Percentiles rank a stretch among this genome's conserved stretches.
These are phyloP conservation scores for Monosporascus ibericus DNA, from an alignment of 2,329 filamentous ascomycete species.

Conservation along the genomic window DNA sequence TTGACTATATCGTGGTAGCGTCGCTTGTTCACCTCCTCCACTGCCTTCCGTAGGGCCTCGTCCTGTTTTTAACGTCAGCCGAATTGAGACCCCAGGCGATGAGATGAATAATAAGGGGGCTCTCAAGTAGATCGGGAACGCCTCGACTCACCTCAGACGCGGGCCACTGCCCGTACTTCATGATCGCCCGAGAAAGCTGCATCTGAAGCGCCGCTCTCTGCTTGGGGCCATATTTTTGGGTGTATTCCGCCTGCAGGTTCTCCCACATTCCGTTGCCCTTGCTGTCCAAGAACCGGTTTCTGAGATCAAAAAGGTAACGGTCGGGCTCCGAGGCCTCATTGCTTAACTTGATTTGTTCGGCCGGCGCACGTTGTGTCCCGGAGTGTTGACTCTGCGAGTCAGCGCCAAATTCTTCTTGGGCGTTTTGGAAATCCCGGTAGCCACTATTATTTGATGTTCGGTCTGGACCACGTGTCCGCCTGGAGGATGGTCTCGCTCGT, in stretches of 20 bases:
- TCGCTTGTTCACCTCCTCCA: slow-evolving; percentile 32
- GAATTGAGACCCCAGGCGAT: background rate
- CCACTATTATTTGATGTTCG: slow-evolving; percentile 7
- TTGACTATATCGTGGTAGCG: slow-evolving; percentile 37
- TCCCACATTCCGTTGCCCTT: slow-evolving; percentile 57
- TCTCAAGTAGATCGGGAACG: too few relatives aligned
- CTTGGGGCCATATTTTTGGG: slow-evolving; percentile 25
- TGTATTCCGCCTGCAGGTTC: slow-evolving; percentile 40
- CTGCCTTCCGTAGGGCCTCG: slow-evolving; percentile 31
- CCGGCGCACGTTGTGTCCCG: slow-evolving; percentile 13
- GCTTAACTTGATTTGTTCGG: slow-evolving; percentile 32
- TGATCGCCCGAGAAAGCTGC: slow-evolving; percentile 46
- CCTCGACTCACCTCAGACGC: slow-evolving; percentile 39
- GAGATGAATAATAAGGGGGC: too few relatives aligned
- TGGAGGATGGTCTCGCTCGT: slow-evolving; percentile 13
- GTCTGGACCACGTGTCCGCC: slow-evolving; percentile 10
- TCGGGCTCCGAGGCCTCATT: slow-evolving; percentile 41
- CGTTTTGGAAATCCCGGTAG: slow-evolving; percentile 3
- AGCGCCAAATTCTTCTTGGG: slow-evolving; percentile 5
- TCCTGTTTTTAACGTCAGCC: slow-evolving; percentile 16
- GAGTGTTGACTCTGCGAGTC: background rate
- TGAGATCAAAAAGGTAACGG: slow-evolving; percentile 42
- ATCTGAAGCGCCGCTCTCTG: slow-evolving; percentile 50
- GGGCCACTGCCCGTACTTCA: slow-evolving; percentile 44
- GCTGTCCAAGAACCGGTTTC: slow-evolving; percentile 36